phyloP scores from a whole-genome alignment of 108 stramenopile species.

The Fragilaria crotonensis region DNA sequence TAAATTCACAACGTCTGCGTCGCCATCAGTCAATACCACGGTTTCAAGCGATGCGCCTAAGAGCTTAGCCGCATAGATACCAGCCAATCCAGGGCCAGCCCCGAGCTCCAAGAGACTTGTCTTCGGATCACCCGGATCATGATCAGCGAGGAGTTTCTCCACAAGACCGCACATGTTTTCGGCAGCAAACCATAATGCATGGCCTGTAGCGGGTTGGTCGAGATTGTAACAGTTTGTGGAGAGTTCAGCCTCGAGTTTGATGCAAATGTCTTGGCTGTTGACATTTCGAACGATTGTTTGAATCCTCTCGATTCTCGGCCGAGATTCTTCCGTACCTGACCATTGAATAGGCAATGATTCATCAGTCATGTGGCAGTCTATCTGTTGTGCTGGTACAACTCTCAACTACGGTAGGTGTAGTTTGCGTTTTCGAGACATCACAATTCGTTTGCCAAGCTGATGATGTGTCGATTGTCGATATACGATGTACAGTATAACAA shows the following conservation, averaged over 20 bases:
- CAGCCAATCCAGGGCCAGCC: constrained; percentile 1
- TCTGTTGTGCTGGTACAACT: too few relatives aligned
- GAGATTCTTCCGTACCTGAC: too few relatives aligned
- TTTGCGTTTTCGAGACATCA: too few relatives aligned
- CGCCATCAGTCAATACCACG: constrained; percentile 8
- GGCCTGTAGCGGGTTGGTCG: not conserved
- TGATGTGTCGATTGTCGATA: too few relatives aligned
- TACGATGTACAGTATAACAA: too few relatives aligned
- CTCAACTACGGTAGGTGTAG: too few relatives aligned
- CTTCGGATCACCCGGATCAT: not conserved
- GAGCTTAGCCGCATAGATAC: constrained; percentile 7
- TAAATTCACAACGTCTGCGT: constrained; percentile 3
- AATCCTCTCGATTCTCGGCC: too few relatives aligned
- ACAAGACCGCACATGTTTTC: not conserved
- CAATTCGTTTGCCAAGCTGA: too few relatives aligned
- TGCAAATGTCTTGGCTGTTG: not conserved
- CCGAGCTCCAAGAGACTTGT: constrained; percentile 8
- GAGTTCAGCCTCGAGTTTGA: not conserved
- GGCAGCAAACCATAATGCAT: not conserved
- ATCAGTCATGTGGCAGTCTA: too few relatives aligned
- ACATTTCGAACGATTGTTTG: not conserved
- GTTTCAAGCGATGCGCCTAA: not conserved
- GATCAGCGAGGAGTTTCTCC: not conserved
- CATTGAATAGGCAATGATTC: too few relatives aligned
- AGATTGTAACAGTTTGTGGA: not conserved